Evolutionary conservation across 257 asterid genomes (phyloP).

Genomic region (Petrea volubilis): DNA sequence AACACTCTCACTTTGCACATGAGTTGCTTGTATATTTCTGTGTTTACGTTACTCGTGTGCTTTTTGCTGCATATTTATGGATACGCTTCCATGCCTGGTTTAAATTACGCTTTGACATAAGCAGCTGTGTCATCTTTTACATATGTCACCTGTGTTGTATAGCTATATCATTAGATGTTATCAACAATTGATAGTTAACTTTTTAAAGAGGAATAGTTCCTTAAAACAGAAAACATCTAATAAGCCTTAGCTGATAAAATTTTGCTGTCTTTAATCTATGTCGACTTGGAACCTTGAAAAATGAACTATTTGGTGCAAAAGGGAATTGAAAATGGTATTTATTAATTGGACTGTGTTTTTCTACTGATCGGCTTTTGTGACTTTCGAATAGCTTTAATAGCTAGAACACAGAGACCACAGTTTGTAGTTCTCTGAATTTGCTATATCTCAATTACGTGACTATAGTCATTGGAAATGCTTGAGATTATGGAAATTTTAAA

Average conservation of each 20-base stretch:
- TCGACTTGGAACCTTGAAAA: not conserved
- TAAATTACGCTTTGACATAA: not conserved
- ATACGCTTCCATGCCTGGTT: not conserved
- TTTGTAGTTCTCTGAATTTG: not conserved
- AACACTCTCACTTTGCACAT: not conserved
- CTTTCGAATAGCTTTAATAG: not conserved
- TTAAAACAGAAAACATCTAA: not conserved
- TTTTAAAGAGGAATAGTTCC: not conserved
- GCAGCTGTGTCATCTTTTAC: not conserved
- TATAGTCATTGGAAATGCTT: constrained; percentile 9
- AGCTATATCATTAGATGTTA: not conserved
- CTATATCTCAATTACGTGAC: not conserved
- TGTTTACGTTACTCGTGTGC: not conserved
- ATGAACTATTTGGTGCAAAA: not conserved
- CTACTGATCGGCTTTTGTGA: not conserved
- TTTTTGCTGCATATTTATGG: not conserved
- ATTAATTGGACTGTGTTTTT: not conserved
- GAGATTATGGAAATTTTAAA: not conserved
- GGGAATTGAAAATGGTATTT: not conserved
- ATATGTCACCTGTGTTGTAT: not conserved
- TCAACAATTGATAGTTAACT: not conserved
- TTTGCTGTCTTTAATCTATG: not conserved
- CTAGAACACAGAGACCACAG: not conserved
- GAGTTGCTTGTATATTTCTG: not conserved
- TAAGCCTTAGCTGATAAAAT: not conserved